These are phyloP conservation scores for Cercospora beticola DNA, from an alignment of 2,329 filamentous ascomycete genomes.

Conservation along the genomic window DNA sequence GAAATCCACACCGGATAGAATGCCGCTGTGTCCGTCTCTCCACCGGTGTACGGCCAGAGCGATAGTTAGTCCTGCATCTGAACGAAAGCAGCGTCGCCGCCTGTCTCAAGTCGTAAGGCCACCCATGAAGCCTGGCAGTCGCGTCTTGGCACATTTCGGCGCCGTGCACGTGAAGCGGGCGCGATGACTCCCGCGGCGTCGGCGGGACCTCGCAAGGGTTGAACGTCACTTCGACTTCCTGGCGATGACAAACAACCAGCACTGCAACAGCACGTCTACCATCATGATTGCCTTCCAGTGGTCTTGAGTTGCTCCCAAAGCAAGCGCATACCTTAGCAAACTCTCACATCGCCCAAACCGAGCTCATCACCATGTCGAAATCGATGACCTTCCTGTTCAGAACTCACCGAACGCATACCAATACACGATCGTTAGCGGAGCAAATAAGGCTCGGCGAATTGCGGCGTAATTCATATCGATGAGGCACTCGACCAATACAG, in stretches of 20 bases:
- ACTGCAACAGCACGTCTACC: constrained; percentile 12
- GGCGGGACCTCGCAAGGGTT: neutral
- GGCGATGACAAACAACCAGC: neutral
- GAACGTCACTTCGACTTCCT: neutral
- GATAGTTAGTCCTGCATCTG: neutral
- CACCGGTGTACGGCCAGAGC: neutral
- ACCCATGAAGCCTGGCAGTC: neutral
- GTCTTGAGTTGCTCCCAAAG: constrained; percentile 8
- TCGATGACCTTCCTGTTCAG: constrained; percentile 49
- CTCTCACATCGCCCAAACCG: neutral
- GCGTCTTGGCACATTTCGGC: neutral
- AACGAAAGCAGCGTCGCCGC: neutral
- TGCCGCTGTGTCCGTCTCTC: neutral
- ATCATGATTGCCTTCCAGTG: constrained; percentile 16
- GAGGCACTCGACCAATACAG: neutral
- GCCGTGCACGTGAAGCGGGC: neutral
- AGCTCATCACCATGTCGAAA: constrained; percentile 51
- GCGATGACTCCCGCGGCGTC: neutral
- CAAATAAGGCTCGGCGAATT: constrained; percentile 17
- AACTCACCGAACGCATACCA: constrained; percentile 53
- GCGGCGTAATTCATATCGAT: constrained; percentile 13
- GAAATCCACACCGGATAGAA: constrained; percentile 10
- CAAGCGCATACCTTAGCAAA: neutral
- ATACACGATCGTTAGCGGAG: constrained; percentile 48
- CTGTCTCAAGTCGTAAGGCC: neutral